Evolutionary conservation across 208 protist genomes (phyloP), one percentile per base, ranked within the genome.

Genomic region (Borovskyia barvae): DNA sequence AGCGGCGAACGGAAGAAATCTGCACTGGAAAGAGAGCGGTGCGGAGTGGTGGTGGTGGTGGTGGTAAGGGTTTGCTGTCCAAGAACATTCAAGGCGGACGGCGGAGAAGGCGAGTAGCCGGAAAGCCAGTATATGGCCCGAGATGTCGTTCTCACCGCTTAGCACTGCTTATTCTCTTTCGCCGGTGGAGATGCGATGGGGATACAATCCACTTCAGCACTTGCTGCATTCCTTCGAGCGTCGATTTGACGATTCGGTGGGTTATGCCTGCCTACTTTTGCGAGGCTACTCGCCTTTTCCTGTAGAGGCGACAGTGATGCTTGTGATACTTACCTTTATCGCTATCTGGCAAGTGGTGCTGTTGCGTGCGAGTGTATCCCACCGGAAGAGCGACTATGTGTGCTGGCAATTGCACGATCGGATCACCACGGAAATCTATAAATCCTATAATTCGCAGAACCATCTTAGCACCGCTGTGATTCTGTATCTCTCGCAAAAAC

Each of bases 401-500:
- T 70, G 63, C 46, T 70, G 63, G 63, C 35, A 57, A 17, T 33
- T 45, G 20, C 17, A 9, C 12, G 63, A 70, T 22, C 29, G 26
- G 29, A 62, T 70, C 37, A 20, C 41, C 2, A 28, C 11, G 2
- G 30, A 39, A 6, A 24, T 26, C 29, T 9, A 7, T 0, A 22
- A 50, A 2, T 14, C 35, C 17, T 63, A 51, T 25, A 32, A 32
- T 12, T 48, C 8, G 12, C 40, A 42, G 30, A 12, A 70, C 32
- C 63, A 70, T 41, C 5, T 70, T 1, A 39, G 3, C 25, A 28
- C 53, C 8, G 63, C 63, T 5, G 2, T 70, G 0, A 20, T 70
- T 4, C 12, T 70, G 5, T 70, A 70, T 33, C 5, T 70, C 1
- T 57, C 47, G 46, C 46, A 57, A 33, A 55, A 63, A 30, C 54